Evolutionary conservation across 2,329 filamentous ascomycete species (phyloP), one percentile per base, ranked within the genome.

Genomic region (Xenosphaeropsis pyriputrescens): DNA sequence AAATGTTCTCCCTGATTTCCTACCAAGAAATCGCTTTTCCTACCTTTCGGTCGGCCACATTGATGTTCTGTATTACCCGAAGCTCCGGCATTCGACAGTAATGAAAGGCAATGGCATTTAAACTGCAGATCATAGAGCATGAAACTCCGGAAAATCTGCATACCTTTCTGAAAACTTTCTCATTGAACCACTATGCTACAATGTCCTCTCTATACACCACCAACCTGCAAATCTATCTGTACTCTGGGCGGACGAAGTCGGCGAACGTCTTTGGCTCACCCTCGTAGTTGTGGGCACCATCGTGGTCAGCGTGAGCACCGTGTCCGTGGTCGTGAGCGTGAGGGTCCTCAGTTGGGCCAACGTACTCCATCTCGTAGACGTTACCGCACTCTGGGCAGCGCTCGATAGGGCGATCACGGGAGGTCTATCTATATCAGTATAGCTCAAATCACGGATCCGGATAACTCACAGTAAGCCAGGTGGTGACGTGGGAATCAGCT

Each of bases 331-430:
- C 63, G 59, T 84, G 73, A 55, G 73, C 67, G 60, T 83, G 73
- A 54, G 68, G 64, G 59, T 88, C 79, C 48, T 91, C 82, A 57
- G 78, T 61, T 37, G 86, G 78, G 44, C 91, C 91, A 49, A 94
- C 67, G 64, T 94, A 98, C 60, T 95, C 81, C 84, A 96, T 91
- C 79, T 94, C 93, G 72, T 93, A 88, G 50, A 91, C 85, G 61
- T 78, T 85, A 51, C 91, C 91, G 67, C 91, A 98, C 72, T 98
- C 91, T 57, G 78, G 78, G 78, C 91, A 98, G 62, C 91, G 85
- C 70, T 93, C 85, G 52, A 94, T 64, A 41, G 91, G 91, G 59
- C 91, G 86, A 42, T 91, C 79, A 57, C 84, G 84, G 59, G 83
- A 81, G 56, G 93, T 74, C 84, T 91, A 35, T 17, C n/a, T 7